A percentile compares a stretch with the other conserved stretches of the same genome.
Conservation (phyloP, 2,329 filamentous ascomycete genomes). For the Grosmannia penicillata region DNA sequence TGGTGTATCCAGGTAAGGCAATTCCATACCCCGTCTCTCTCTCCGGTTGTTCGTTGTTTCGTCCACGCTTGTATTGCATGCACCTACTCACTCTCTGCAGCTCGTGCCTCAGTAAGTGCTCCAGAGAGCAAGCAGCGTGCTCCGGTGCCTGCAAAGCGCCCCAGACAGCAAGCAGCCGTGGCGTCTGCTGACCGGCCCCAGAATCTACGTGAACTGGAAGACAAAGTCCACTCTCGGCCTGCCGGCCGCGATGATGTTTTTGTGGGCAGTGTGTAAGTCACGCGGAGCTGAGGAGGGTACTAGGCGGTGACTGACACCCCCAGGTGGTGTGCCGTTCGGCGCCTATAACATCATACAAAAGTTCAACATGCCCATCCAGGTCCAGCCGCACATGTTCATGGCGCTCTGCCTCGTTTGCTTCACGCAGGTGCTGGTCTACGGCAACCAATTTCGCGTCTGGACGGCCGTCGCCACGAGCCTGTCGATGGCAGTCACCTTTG, state of each 20-base stretch:
- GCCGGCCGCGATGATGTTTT: constrained; percentile 44
- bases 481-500: constrained; percentile 27
- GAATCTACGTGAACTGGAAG: constrained; percentile 47
- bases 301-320: neutral
- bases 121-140: too few relatives aligned
- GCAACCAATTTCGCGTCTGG: constrained; percentile 26
- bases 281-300: neutral
- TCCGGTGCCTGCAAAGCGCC: too few relatives aligned
- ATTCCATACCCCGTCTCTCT: too few relatives aligned
- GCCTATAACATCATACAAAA: constrained; percentile 24
- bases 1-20: constrained; percentile 27
- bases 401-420: constrained; percentile 22
- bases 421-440: constrained; percentile 23
- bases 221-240: constrained; percentile 47
- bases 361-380: constrained; percentile 26
- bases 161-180: neutral
- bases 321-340: constrained; percentile 25
- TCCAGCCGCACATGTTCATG: constrained; percentile 28
- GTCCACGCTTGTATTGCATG: neutral
- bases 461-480: constrained; percentile 28
- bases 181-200: neutral
- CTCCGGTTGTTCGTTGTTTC: neutral
- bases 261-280: constrained; percentile 41
- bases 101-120: constrained; percentile 1
- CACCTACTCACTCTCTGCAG: constrained; percentile 11